Base-by-base conservation (phyloP, 2,329 filamentous ascomycete genomes). In the Periconia digitata region DNA sequence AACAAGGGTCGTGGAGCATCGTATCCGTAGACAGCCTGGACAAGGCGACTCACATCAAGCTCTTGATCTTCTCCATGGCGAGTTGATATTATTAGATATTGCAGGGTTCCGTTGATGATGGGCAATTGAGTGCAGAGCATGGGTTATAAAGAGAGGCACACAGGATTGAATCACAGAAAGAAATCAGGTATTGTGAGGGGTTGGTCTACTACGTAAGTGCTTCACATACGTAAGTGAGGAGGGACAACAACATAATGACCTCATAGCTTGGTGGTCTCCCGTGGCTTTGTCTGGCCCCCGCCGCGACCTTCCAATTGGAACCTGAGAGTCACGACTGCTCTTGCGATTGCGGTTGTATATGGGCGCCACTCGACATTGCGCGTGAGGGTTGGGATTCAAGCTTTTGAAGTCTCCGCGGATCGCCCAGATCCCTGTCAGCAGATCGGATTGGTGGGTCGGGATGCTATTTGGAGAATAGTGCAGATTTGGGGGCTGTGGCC, bases 41-140 rank as follows among this genome's bases (percentile, higher is more conserved):
- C n/a, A 32, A 21, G 7, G 2, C 10, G 18, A 58, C 72, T 55
- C 56, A 74, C 72, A 76, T 59, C 44, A 76, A 61, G 55, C 66
- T 69, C 69, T 75, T 76, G 46, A 77, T 58, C 63, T 75, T 74
- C 47, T 76, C 68, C 74, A 76, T 76, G 47, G 35, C 29, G n/a
- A 15, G 27, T 32, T 32, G 27, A 32, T 32, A n/a, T n/a, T n/a
- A n/a, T n/a, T n/a, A n/a, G n/a, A n/a, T n/a, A n/a, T n/a, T n/a
- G n/a, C n/a, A n/a, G n/a, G n/a, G n/a, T n/a, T n/a, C n/a, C n/a
- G n/a, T n/a, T n/a, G n/a, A n/a, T n/a, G n/a, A n/a, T n/a, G n/a
- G n/a, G n/a, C n/a, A n/a, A n/a, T n/a, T n/a, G n/a, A n/a, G n/a
- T n/a, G n/a, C n/a, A n/a, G n/a, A n/a, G n/a, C n/a, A n/a, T n/a